Evolutionary conservation across 108 stramenopile species (phyloP), one percentile per base, ranked within the genome.

Genomic region (Epithemia pelagica): DNA sequence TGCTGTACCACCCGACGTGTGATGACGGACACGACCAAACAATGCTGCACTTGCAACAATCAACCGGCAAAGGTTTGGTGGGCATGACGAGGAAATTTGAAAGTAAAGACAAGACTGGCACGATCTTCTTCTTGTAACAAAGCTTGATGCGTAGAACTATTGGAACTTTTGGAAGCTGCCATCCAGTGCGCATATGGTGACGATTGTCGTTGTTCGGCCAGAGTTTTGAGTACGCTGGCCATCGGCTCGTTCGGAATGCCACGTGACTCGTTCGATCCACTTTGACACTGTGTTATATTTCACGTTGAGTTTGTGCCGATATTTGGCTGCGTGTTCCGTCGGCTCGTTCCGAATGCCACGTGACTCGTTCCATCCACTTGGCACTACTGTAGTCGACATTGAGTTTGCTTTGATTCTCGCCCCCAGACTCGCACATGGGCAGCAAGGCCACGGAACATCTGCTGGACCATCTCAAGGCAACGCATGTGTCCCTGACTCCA

Each of bases 21-120:
- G 52, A n/a, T n/a, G 0, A 37, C 60, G 0, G 37, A 59, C 1
- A 73, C 59, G 20, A 61, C 52, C 15, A 73, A 10, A 2, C 59
- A 37, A 54, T 73, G 72, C 2, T 30, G 57, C 24, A 73, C 72
- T 23, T 33, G n/a, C 22, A 73, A 15, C 15, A 73, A 27, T 26
- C 46, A 29, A 3, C 72, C 72, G 28, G 23, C 20, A 46, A 66
- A 73, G 0, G 59, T 32, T 24, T 67, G 59, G 24, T 60, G 63
- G 5, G 46, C 60, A 20, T 73, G 65, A 5, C 1, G 8, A 28
- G 65, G 59, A 67, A 73, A 7, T 27, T 27, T 58, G 25, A 58
- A n/a, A 27, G 22, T 23, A 58, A 27, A 23, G 56, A 27, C 26
- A 7, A 58, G 26, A 8, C 7, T 8, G 8, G 56, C 7, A 23